phyloP scores from a whole-genome alignment of 352 stramenopile genomes.

The Paralagenidium karlingii region DNA sequence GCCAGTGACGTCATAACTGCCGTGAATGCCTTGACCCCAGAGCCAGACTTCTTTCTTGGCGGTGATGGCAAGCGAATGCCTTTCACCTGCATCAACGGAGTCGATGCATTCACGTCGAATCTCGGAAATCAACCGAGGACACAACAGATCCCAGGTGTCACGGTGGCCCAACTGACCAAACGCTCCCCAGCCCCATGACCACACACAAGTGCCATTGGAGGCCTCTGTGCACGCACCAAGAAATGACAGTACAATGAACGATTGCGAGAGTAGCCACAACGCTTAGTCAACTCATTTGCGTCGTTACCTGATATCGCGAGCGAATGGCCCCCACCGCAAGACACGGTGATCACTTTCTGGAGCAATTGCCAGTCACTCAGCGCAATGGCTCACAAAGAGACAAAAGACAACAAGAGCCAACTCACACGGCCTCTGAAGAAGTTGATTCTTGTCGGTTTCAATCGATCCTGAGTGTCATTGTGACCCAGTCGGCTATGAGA shows the following conservation, averaged over 20 bases:
- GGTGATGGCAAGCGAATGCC: slow-evolving; percentile 60
- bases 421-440: slow-evolving; percentile 47
- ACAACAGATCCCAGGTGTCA: slow-evolving; percentile 46
- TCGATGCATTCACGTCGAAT: slow-evolving; percentile 40
- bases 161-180: slow-evolving; percentile 66
- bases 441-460: slow-evolving; percentile 57
- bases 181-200: slow-evolving; percentile 46
- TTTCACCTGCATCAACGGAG: slow-evolving; percentile 48
- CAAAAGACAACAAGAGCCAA: no score
- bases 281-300: neutral
- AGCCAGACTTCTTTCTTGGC: slow-evolving; percentile 45
- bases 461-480: slow-evolving; percentile 26
- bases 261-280: neutral
- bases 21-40: slow-evolving; percentile 62
- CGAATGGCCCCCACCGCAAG: slow-evolving; percentile 45
- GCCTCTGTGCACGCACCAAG: slow-evolving; percentile 17
- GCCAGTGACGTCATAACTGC: slow-evolving; percentile 21
- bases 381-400: neutral
- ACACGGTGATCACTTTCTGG: slow-evolving; percentile 60
- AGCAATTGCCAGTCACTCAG: neutral
- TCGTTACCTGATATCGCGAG: slow-evolving; percentile 41
- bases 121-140: slow-evolving; percentile 55
- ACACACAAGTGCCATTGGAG: slow-evolving; percentile 39
- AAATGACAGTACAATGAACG: neutral
- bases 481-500: slow-evolving; percentile 42